Base-by-base conservation (phyloP, 306 rosid genomes). In the Cajanus cajan region DNA sequence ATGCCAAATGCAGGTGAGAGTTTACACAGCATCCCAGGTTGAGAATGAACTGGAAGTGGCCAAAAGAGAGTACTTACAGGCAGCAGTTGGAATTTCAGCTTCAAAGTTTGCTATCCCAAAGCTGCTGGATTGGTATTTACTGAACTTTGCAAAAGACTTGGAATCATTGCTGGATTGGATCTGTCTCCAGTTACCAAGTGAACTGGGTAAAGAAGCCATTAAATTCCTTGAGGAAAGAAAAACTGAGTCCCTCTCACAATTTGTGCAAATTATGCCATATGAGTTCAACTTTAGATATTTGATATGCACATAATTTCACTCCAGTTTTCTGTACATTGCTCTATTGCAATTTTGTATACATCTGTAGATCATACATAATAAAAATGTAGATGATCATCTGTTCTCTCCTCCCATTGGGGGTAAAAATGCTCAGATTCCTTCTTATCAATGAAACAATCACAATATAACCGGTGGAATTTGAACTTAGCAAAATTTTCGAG, bases 251-350 rank as follows among this genome's bases (percentile, higher is more conserved):
- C 85, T 85, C 75, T 84, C 94, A 34, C 91, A 93, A 64, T 87
- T 91, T 86, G 93, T 95, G 59, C 94, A 90, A 73, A 85, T 93
- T 57, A 82, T 87, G 82, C 94, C 98, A 28, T 95, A 95, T 74
- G 98, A 95, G 33, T 95, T 95, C 85, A 87, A 83, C 71, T 95
- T 95, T 93, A 93, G 99, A 90, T 95, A 95, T 84, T 90, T 95
- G 68, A 71, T 95, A 24, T 87, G 81, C 90, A 85, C 86, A 82
- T 90, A 89, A 78, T 76, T 74, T 75, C 77, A n/a, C 25, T 39
- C 33, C 24, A 37, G 41, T 62, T 73, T 45, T 80, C 66, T 72
- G 19, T 47, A 52, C 74, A 83, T 78, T 65, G 37, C 52, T 54
- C 16, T 11, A 72, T 70, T 74, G 85, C 74, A 77, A 80, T 78